A percentile compares a stretch with the other conserved stretches of the same genome.
These are phyloP conservation scores for Cladochytrium replicatum DNA, from an alignment of 192 early-diverging fungal genomes.

Conservation along the genomic window DNA sequence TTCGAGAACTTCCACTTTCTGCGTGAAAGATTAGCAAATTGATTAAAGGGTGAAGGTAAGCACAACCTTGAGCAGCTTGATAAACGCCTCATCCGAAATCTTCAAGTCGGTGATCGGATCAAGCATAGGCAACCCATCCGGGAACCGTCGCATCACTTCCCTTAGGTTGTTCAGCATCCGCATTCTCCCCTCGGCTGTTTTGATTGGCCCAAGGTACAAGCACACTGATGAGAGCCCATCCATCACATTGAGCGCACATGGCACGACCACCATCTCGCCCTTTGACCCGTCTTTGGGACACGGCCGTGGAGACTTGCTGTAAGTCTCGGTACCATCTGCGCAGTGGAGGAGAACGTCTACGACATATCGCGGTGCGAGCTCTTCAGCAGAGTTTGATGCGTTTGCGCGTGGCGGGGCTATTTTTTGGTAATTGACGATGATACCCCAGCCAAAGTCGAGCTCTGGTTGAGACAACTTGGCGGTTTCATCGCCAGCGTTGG, in stretches of 20 bases:
- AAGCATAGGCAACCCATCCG: conserved; percentile 53
- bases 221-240: conserved; percentile 55
- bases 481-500: no score
- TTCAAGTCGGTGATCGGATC: conserved; percentile 68
- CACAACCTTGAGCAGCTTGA: conserved; percentile 49
- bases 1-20: conserved; percentile 58
- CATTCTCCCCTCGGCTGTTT: conserved; percentile 30
- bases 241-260: conserved; percentile 50
- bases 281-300: conserved; percentile 26
- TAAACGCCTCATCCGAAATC: conserved; percentile 57
- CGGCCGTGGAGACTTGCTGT: conserved; percentile 37
- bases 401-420: conserved; percentile 10
- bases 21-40: no score
- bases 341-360: conserved; percentile 69
- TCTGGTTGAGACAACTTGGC: conserved; percentile 20
- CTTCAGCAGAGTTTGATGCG: no score
- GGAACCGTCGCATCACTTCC: conserved; percentile 49
- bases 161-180: conserved; percentile 47
- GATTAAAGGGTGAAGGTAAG: no score
- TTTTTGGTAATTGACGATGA: conserved; percentile 51
- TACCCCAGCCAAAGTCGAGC: conserved; percentile 76
- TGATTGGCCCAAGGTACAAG: conserved; percentile 51
- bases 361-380: conserved; percentile 51
- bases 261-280: conserved; percentile 52
- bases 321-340: conserved; percentile 30